These are phyloP conservation scores for Vitis hybrid DNA, from an alignment of 177 flowering plant genomes.

Conservation along the genomic window DNA sequence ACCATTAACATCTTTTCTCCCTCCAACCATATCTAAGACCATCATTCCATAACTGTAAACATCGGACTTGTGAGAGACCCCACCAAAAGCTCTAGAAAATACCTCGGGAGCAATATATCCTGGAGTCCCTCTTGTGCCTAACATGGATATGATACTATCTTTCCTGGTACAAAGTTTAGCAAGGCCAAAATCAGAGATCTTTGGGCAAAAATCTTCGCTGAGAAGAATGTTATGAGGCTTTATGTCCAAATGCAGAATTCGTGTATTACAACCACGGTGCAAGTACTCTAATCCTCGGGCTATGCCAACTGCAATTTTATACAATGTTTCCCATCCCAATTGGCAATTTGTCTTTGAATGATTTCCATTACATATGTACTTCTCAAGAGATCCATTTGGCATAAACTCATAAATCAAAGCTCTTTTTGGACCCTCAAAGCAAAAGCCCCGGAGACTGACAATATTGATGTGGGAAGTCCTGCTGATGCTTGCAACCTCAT, in stretches of 20 bases:
- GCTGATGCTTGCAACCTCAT: conserved; percentile 40
- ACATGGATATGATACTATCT: conserved; percentile 35
- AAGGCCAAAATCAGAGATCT: conserved; percentile 54
- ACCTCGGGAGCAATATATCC: conserved; percentile 62
- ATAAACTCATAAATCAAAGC: conserved; percentile 50
- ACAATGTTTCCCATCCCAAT: conserved; percentile 32
- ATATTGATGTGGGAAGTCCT: conserved; percentile 45
- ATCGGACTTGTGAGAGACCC: conserved; percentile 51
- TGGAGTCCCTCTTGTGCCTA: conserved; percentile 43
- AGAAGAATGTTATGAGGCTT: conserved; percentile 58
- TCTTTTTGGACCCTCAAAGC: conserved; percentile 29
- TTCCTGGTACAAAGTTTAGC: conserved; percentile 32
- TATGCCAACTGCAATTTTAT: conserved; percentile 41
- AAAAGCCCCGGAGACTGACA: conserved; percentile 40
- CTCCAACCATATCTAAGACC: conserved; percentile 52
- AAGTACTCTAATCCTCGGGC: conserved; percentile 55
- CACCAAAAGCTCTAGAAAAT: conserved; percentile 33
- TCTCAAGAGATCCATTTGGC: conserved; percentile 57
- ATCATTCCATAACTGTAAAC: conserved; percentile 62
- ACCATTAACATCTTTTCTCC: conserved; percentile 19
- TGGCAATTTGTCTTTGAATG: not conserved
- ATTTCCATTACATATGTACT: conserved; percentile 22
- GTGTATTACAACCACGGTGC: conserved; percentile 47
- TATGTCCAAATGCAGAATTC: conserved; percentile 59
- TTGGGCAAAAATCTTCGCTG: conserved; percentile 41